Conservation (phyloP, 148 eudicot genomes). For the Rhododendron ferrugineum region DNA sequence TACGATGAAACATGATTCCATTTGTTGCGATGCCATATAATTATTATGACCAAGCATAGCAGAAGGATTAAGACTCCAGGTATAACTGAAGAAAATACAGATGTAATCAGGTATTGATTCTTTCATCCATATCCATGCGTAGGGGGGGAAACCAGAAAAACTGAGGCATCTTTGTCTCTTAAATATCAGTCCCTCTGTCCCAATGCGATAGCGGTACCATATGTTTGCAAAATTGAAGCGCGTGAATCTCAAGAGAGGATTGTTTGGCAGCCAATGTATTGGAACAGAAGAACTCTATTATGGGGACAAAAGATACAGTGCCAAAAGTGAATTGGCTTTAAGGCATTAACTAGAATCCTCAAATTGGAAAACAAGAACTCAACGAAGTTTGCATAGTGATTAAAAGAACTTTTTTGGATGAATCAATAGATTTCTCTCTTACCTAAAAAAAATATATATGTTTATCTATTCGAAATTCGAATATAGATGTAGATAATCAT, state of each 20-base stretch:
- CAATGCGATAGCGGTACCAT: not conserved
- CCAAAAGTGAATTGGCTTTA: not conserved
- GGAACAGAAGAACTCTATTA: not conserved
- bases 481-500: not conserved
- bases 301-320: not conserved
- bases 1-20: not conserved
- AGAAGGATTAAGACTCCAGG: constrained; percentile 1
- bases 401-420: not conserved
- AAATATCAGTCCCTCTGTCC: not conserved
- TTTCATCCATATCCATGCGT: not conserved
- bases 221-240: not conserved
- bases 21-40: constrained; percentile 17
- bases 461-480: no score
- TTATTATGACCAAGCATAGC: not conserved
- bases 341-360: not conserved
- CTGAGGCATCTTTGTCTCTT: not conserved
- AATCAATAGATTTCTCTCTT: not conserved
- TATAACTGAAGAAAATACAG: constrained; percentile 18
- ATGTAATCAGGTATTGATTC: not conserved
- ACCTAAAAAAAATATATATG: no score
- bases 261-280: not conserved
- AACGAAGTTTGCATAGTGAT: not conserved
- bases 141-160: not conserved
- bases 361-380: not conserved
- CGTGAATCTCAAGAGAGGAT: not conserved